These are phyloP conservation scores for Rhizopogon sp. DNA, from an alignment of 768 basidiomycete genomes.

Conservation along the genomic window DNA sequence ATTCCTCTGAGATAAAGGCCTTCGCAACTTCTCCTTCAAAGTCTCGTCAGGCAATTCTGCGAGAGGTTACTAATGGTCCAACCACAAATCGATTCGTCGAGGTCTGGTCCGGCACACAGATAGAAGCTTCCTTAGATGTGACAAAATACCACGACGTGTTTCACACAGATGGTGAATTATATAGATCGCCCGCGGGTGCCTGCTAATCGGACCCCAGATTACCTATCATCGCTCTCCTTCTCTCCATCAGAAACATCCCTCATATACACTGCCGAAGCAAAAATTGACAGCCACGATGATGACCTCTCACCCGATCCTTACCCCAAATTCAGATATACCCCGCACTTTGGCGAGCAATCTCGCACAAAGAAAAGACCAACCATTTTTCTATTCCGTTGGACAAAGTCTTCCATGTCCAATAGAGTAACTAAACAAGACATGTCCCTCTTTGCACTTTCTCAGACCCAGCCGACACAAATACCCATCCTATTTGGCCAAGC, in stretches of 20 bases:
- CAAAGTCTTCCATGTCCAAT: constrained; percentile 7
- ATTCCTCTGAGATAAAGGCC: constrained; percentile 32
- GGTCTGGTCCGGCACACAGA: constrained; percentile 43
- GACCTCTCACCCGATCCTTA: constrained; percentile 22
- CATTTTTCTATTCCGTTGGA: constrained; percentile 52
- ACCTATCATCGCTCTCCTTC: constrained; percentile 47
- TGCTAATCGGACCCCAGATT: constrained; percentile 35
- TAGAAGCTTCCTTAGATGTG: constrained; percentile 50
- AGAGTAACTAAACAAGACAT: constrained; percentile 4
- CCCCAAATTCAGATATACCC: constrained; percentile 48
- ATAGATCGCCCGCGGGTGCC: neutral
- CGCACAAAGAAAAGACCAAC: constrained; percentile 45
- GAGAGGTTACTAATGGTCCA: constrained; percentile 21
- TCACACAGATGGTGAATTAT: constrained; percentile 51
- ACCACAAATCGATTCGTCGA: constrained; percentile 50
- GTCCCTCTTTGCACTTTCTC: constrained; percentile 9
- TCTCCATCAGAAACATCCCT: constrained; percentile 46
- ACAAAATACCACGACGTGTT: constrained; percentile 54
- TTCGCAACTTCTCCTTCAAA: constrained; percentile 39
- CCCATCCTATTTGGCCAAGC: constrained; percentile 51
- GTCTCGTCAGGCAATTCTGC: constrained; percentile 40
- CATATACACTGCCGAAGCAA: constrained; percentile 59
- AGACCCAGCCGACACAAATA: constrained; percentile 1
- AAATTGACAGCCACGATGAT: constrained; percentile 14
- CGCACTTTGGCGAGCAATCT: constrained; percentile 63